Percentiles rank a stretch among this genome's conserved stretches.
Conservation (phyloP, 75 land plant genomes). For the Picea glauca region DNA sequence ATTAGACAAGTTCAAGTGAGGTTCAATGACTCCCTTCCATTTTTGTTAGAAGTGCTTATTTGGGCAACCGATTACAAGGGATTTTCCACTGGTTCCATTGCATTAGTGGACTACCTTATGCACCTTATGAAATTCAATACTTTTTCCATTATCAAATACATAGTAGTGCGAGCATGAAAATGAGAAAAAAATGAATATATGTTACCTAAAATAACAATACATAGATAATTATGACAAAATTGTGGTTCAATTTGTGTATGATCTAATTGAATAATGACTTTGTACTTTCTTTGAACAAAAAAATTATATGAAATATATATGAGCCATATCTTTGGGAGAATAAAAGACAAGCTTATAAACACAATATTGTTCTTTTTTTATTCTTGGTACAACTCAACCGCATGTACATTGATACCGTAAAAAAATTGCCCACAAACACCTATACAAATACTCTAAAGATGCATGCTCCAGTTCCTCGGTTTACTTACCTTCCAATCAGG, state of each 20-base stretch:
- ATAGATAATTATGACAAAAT: too few relatives aligned
- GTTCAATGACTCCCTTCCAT: too few relatives aligned
- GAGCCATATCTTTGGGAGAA: conserved; percentile 98
- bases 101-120: neutral
- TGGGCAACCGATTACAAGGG: too few relatives aligned
- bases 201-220: too few relatives aligned
- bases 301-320: conserved; percentile 43
- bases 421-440: conserved; percentile 62
- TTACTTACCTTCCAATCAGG: conserved; percentile 98
- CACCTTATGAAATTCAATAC: neutral
- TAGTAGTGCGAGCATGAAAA: neutral
- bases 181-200: too few relatives aligned
- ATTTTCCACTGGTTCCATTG: too few relatives aligned
- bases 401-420: conserved; percentile 69
- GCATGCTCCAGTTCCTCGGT: conserved; percentile 73
- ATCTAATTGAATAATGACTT: conserved; percentile 11
- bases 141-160: neutral
- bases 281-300: neutral
- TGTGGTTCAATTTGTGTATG: neutral
- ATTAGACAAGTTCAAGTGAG: too few relatives aligned
- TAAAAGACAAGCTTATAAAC: conserved; percentile 80
- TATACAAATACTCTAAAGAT: conserved; percentile 78
- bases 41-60: too few relatives aligned
- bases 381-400: conserved; percentile 90
- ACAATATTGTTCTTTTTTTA: conserved; percentile 90